phyloP scores from a whole-genome alignment of 768 basidiomycete species.

The Calvatia gigantea region DNA sequence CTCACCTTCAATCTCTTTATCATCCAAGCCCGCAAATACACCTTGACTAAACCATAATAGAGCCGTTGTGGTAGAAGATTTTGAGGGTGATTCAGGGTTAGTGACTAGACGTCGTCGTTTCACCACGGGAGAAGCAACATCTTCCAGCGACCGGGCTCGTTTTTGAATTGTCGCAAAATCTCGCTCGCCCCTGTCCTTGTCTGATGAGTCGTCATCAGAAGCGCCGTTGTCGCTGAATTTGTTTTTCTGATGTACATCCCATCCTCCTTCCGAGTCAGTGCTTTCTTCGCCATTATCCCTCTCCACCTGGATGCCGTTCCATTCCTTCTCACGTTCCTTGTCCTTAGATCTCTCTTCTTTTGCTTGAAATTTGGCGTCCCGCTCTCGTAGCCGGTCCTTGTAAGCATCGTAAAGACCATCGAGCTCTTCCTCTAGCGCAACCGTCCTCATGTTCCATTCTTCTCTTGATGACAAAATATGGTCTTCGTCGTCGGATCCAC shows the following conservation, averaged over 20 bases:
- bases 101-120: constrained; percentile 56
- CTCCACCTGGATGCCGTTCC: constrained; percentile 21
- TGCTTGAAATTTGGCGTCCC: constrained; percentile 85
- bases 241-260: constrained; percentile 58
- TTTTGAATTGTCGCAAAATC: constrained; percentile 35
- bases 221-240: constrained; percentile 46
- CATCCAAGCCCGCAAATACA: constrained; percentile 68
- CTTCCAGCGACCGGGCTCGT: constrained; percentile 33
- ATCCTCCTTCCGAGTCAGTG: constrained; percentile 57
- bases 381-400: constrained; percentile 71
- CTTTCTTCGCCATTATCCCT: constrained; percentile 41
- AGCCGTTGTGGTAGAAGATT: constrained; percentile 46
- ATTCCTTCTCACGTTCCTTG: constrained; percentile 53
- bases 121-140: neutral
- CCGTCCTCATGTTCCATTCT: constrained; percentile 60
- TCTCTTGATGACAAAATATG: constrained; percentile 59
- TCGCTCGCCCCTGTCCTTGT: constrained; percentile 29
- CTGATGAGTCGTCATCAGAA: constrained; percentile 52
- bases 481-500: constrained; percentile 13
- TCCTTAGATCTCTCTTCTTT: constrained; percentile 73
- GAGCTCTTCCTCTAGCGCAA: constrained; percentile 75
- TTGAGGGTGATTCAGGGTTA: constrained; percentile 37
- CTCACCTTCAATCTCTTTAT: constrained; percentile 25
- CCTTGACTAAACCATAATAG: constrained; percentile 97
- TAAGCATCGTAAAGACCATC: constrained; percentile 90